A percentile compares a stretch with the other conserved stretches of the same genome.
Evolutionary conservation across 2,329 filamentous ascomycete species (phyloP).

Genomic region (Falciphora oryzae): DNA sequence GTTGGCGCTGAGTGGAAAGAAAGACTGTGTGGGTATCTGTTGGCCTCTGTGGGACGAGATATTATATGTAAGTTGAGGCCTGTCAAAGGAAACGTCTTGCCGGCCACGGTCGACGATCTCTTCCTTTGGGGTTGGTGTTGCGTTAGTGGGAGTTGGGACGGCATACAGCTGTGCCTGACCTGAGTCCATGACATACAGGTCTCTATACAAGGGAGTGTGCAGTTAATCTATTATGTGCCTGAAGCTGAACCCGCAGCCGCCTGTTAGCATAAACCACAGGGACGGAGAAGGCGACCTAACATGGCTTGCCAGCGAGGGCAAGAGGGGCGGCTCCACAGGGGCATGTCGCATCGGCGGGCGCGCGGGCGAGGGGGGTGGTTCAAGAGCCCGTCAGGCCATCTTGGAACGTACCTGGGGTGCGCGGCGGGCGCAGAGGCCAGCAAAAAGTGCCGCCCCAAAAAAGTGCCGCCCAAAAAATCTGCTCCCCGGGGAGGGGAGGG

Average conservation of each 20-base stretch:
- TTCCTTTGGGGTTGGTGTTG: not conserved
- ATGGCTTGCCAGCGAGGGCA: conserved; percentile 17
- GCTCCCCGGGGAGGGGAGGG: not conserved
- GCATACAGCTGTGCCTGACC: conserved; percentile 48
- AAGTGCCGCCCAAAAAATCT: conserved; percentile 4
- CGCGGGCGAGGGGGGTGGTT: not conserved
- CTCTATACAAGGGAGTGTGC: conserved; percentile 27
- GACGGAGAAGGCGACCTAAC: conserved; percentile 24
- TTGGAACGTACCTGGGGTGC: conserved; percentile 35
- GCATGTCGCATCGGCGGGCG: not conserved
- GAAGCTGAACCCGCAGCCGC: conserved; percentile 27
- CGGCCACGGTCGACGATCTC: not conserved
- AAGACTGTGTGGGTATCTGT: conserved; percentile 36
- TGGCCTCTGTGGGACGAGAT: conserved; percentile 15
- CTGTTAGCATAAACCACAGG: conserved; percentile 34
- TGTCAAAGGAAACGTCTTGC: conserved; percentile 27
- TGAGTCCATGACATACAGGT: conserved; percentile 42
- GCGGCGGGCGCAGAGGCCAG: conserved; percentile 28
- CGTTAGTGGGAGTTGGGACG: conserved; percentile 1
- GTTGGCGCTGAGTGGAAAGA: not conserved
- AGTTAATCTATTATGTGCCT: conserved; percentile 30
- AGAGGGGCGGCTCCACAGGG: conserved; percentile 22
- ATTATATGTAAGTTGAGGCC: not conserved
- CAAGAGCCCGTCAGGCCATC: conserved; percentile 21
- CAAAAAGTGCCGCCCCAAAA: conserved; percentile 4